Percentiles rank a stretch among this genome's conserved stretches.
Conservation (phyloP, 2,329 filamentous ascomycete genomes). For the Diaporthe ampelina region DNA sequence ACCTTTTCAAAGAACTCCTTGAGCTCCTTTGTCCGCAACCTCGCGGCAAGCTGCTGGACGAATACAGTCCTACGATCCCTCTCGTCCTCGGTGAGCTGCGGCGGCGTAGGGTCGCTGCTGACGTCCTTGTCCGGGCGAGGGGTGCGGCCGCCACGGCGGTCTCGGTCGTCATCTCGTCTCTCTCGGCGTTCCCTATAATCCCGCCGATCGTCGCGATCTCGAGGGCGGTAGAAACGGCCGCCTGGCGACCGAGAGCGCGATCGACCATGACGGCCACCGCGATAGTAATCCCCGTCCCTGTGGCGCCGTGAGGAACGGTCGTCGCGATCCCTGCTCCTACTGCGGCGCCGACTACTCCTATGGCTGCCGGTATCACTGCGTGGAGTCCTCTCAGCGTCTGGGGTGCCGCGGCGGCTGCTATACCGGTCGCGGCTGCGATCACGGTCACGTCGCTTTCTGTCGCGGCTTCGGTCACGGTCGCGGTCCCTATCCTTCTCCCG, state of each 20-base stretch:
- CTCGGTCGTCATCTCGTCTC: constrained; percentile 53
- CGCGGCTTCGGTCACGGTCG: constrained; percentile 67
- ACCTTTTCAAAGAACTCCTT: constrained; percentile 97
- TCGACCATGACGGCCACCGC: constrained; percentile 72
- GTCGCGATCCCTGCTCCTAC: constrained; percentile 82
- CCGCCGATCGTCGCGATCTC: constrained; percentile 61
- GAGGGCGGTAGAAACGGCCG: constrained; percentile 69
- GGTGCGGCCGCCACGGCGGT: constrained; percentile 63
- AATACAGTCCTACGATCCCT: constrained; percentile 97
- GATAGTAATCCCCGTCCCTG: constrained; percentile 81
- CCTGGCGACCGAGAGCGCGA: constrained; percentile 79
- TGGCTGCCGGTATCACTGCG: constrained; percentile 84
- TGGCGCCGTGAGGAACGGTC: constrained; percentile 80
- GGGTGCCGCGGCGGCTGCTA: constrained; percentile 67
- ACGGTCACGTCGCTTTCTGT: constrained; percentile 67
- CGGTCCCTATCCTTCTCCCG: constrained; percentile 68
- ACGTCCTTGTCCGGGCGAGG: constrained; percentile 65
- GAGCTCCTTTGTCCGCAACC: constrained; percentile 91
- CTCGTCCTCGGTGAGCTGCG: constrained; percentile 88
- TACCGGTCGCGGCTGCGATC: constrained; percentile 63
- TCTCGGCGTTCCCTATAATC: constrained; percentile 61
- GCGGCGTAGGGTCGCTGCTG: constrained; percentile 70
- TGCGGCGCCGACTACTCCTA: constrained; percentile 86
- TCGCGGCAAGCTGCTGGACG: constrained; percentile 96
- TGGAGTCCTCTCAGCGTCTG: constrained; percentile 75